phyloP scores from a whole-genome alignment of 768 basidiomycete species.

The Kwoniella sp. region DNA sequence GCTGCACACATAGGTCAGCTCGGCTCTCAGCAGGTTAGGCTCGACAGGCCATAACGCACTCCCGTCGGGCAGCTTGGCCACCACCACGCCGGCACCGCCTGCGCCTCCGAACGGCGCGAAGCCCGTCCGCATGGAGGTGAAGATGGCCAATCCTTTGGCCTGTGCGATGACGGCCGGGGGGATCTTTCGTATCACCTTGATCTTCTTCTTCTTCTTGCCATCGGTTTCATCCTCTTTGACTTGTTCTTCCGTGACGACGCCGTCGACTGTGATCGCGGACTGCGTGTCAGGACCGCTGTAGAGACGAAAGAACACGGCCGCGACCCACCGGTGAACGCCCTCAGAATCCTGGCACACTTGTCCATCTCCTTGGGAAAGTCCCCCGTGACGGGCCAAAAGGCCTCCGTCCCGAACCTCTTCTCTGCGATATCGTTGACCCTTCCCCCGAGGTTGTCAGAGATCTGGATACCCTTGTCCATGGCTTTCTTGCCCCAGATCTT shows the following conservation, averaged over 20 bases:
- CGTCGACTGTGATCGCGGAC: constrained; percentile 21
- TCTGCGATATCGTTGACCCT: constrained; percentile 45
- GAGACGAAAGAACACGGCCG: too few species aligned
- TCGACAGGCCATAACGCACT: constrained; percentile 33
- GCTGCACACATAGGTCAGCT: constrained; percentile 19
- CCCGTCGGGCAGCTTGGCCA: constrained; percentile 49
- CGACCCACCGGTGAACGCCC: constrained; percentile 49
- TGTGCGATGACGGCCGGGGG: constrained; percentile 42
- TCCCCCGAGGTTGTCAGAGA: constrained; percentile 43
- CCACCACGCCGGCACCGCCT: constrained; percentile 48
- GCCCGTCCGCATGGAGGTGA: constrained; percentile 45
- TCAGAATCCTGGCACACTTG: constrained; percentile 46
- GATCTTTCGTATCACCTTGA: constrained; percentile 49
- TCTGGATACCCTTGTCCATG: constrained; percentile 38
- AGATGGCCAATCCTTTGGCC: constrained; percentile 48
- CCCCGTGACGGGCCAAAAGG: constrained; percentile 48
- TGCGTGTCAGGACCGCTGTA: neutral
- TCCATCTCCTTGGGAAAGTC: constrained; percentile 49
- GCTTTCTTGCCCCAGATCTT: constrained; percentile 40
- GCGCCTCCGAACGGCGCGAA: constrained; percentile 51
- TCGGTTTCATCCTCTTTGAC: constrained; percentile 6
- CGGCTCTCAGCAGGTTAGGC: too few species aligned
- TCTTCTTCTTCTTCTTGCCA: constrained; percentile 9
- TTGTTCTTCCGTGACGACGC: constrained; percentile 26
- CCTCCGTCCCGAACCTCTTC: constrained; percentile 47